Base-by-base conservation (phyloP, 306 rosid species). In the Nissolia schottii region DNA sequence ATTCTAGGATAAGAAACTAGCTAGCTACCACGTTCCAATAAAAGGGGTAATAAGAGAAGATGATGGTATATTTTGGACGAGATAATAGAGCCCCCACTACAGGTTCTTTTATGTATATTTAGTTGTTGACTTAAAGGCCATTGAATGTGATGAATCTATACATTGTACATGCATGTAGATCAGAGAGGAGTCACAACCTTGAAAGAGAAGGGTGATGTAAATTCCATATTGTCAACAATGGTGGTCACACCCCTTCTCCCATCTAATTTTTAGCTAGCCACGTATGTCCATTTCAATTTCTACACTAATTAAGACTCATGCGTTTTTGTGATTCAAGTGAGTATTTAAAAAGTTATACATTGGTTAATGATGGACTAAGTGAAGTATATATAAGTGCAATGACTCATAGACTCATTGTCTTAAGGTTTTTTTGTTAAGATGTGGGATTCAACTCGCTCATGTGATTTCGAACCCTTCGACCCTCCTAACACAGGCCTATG, bases 201-300 rank as follows among this genome's bases (percentile, higher is more conserved):
- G 23, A 4, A 41, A 27, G 35, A 23, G 14, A 60, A 70, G 58
- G 22, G 14, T 49, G 31, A 62, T 14, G 48, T 16, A 59, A 67
- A 67, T 22, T 57, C 60, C 70, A 61, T 48, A 37, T 70, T 51
- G 38, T 69, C 77, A 77, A 62, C 57, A 50, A 59, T 23, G 77
- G 45, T 53, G 57, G 57, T 37, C 69, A 48, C 63, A 32, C 27
- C n/a, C 71, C 11, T 32, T 51, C 51, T 51, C 79, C 48, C 24
- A 51, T 64, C 48, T 38, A 13, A 74, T 74, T 71, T 25, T 43
- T 66, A 7, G 74, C 61, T n/a, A n/a, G n/a, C 61, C 60, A 66
- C 68, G n/a, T n/a, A 43, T 66, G 35, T 31, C 27, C 31, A 25
- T 53, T 64, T 46, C 13, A 54, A 65, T 35, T 73, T 60, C 5